Conservation (phyloP, 257 asterid species). For the Solanum pinnatisectum region DNA sequence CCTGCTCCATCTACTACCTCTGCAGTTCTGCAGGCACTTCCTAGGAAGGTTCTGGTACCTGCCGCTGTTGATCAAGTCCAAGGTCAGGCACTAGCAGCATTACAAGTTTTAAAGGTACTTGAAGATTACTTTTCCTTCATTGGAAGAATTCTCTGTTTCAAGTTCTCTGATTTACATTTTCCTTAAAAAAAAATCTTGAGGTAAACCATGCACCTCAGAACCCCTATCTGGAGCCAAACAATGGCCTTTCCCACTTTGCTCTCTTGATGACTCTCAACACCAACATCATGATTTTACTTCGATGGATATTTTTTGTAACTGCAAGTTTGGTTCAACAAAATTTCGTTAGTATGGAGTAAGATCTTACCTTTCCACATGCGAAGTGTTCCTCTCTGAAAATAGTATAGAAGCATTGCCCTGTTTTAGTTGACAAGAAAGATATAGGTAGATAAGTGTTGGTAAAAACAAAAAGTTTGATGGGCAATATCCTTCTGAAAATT, state of each 20-base stretch:
- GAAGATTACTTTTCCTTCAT: neutral
- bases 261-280: neutral
- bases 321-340: neutral
- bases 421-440: neutral
- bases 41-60: neutral
- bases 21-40: neutral
- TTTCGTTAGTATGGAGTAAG: neutral
- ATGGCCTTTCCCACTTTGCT: neutral
- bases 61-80: slow-evolving; percentile 65
- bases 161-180: neutral
- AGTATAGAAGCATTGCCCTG: neutral
- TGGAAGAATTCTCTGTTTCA: neutral
- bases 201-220: neutral
- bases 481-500: neutral
- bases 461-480: neutral
- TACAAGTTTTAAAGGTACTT: slow-evolving; percentile 61
- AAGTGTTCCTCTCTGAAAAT: neutral
- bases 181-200: neutral
- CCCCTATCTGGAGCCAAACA: neutral
- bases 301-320: neutral
- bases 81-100: slow-evolving; percentile 72
- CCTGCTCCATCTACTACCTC: neutral
- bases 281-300: neutral
- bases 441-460: neutral
- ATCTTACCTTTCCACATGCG: neutral